These are phyloP conservation scores for Neopestalotiopsis rosae DNA, from an alignment of 2,329 filamentous ascomycete genomes.

Conservation along the genomic window DNA sequence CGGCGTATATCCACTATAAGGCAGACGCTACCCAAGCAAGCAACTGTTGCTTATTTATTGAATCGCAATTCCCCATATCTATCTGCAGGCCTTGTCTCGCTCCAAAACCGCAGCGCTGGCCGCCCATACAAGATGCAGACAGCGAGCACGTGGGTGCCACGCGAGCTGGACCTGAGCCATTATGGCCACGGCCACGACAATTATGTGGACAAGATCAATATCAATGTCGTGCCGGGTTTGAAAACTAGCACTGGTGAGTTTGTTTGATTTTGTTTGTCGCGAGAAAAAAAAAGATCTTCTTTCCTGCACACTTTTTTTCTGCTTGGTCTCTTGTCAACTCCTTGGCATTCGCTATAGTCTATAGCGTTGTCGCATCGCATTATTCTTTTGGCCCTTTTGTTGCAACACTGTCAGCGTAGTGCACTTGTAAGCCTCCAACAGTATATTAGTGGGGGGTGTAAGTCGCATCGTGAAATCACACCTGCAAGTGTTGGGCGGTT, in stretches of 20 bases:
- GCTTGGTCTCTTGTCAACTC: constrained; percentile 20
- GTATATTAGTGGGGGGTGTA: constrained; percentile 24
- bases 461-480: constrained; percentile 22
- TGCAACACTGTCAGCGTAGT: constrained; percentile 5
- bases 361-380: constrained; percentile 23
- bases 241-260: constrained; percentile 66
- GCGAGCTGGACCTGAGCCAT: constrained; percentile 39
- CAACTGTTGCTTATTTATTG: constrained; percentile 6
- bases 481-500: neutral
- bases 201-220: constrained; percentile 60
- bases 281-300: neutral
- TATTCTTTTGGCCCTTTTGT: constrained; percentile 7
- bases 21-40: constrained; percentile 5
- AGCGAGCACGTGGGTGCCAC: constrained; percentile 40
- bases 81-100: constrained; percentile 11
- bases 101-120: constrained; percentile 18
- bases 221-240: constrained; percentile 61
- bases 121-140: constrained; percentile 36
- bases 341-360: constrained; percentile 22
- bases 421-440: neutral
- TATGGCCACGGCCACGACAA: constrained; percentile 42
- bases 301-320: constrained; percentile 16
- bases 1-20: neutral
- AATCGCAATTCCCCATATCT: constrained; percentile 3
- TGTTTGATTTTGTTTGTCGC: neutral